Percentiles rank a stretch among this genome's conserved stretches.
Evolutionary conservation across 176 grass and related monocot genomes (phyloP).

Genomic region (Oryza nivara): DNA sequence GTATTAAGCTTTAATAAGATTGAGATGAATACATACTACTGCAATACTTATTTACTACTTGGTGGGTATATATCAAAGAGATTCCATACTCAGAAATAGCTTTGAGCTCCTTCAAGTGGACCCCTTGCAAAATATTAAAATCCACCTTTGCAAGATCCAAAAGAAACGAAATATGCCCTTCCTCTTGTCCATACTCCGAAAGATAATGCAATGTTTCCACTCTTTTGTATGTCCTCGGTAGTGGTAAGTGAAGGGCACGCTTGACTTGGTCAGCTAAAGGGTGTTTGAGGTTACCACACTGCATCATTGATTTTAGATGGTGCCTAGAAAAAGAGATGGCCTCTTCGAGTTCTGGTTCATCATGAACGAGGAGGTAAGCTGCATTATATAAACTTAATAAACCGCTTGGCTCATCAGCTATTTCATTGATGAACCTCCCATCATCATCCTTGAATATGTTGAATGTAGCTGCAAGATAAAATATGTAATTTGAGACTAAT

Average conservation of each 20-base stretch:
- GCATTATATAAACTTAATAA: constrained; percentile 28
- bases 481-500: too few relatives aligned
- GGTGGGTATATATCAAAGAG: not conserved
- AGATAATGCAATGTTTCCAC: constrained; percentile 14
- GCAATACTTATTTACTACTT: too few relatives aligned
- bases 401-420: not conserved
- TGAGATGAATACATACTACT: too few relatives aligned
- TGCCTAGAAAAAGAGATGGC: constrained; percentile 6
- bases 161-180: not conserved
- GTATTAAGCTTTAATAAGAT: too few relatives aligned
- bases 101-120: constrained; percentile 30
- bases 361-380: constrained; percentile 10
- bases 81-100: not conserved
- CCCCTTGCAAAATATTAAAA: not conserved
- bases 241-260: not conserved
- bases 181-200: not conserved
- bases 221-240: constrained; percentile 18
- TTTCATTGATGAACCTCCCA: not conserved
- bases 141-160: constrained; percentile 21
- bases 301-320: constrained; percentile 28
- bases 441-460: not conserved
- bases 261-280: not conserved
- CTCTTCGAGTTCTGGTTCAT: constrained; percentile 19
- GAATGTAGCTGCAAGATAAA: not conserved
- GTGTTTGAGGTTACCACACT: not conserved